These are phyloP conservation scores for Tolypocladium amazonense DNA, from an alignment of 2,329 filamentous ascomycete species.

Conservation along the genomic window DNA sequence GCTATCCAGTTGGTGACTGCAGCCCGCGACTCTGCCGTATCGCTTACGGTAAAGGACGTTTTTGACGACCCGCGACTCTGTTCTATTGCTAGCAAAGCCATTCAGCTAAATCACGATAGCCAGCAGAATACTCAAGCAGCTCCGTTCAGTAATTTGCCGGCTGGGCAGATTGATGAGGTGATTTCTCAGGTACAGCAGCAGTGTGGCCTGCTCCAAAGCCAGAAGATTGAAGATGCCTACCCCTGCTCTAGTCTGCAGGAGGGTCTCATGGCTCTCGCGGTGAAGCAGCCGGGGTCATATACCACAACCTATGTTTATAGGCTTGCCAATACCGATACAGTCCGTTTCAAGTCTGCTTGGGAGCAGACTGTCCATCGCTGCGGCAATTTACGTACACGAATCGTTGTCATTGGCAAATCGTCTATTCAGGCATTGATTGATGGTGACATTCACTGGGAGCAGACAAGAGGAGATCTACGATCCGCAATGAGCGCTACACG, in stretches of 20 bases:
- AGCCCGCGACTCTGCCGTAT: not conserved
- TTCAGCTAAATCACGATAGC: not conserved
- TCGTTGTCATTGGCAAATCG: not conserved
- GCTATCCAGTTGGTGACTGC: slow-evolving; percentile 1
- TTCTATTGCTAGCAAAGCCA: not conserved
- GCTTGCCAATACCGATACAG: not conserved
- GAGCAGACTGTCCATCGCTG: not conserved
- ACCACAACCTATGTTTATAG: not conserved
- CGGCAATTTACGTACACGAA: not conserved
- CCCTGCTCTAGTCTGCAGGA: not conserved
- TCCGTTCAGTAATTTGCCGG: not conserved
- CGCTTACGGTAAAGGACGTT: not conserved
- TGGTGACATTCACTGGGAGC: not conserved
- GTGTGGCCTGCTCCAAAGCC: not conserved
- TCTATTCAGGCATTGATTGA: not conserved
- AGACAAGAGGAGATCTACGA: not conserved
- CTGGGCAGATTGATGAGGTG: not conserved
- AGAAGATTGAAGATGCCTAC: not conserved
- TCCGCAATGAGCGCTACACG: not conserved
- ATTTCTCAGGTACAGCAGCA: not conserved
- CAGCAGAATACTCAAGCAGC: not conserved
- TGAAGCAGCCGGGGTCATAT: not conserved
- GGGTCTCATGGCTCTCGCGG: not conserved
- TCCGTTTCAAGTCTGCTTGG: not conserved
- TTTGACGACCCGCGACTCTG: not conserved